Evolutionary conservation across 192 early-diverging fungal genomes (phyloP).

Genomic region (Umbelopsis sp.): DNA sequence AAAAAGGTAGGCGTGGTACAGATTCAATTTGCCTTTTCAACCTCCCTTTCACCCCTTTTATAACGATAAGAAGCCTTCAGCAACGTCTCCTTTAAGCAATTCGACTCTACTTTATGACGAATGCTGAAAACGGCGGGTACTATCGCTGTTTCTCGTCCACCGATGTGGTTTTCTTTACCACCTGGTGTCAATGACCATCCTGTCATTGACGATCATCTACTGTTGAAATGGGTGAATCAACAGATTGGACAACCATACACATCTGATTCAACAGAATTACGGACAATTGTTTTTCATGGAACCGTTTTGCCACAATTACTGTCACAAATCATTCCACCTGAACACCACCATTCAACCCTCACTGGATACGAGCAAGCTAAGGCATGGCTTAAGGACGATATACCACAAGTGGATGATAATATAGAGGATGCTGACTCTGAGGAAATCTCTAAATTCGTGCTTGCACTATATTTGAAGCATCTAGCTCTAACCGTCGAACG

Average conservation of each 20-base stretch:
- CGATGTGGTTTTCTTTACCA: not conserved
- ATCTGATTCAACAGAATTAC: not conserved
- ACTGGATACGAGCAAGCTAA: not conserved
- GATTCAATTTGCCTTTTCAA: conserved; percentile 12
- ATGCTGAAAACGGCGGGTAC: conserved; percentile 19
- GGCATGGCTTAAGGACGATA: not conserved
- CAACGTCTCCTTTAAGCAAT: not conserved
- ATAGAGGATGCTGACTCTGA: not conserved
- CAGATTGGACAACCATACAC: not conserved
- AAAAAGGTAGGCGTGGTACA: conserved; percentile 5
- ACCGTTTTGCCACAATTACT: conserved; percentile 8
- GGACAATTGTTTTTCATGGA: not conserved
- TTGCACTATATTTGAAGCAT: not conserved
- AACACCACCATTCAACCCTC: not conserved
- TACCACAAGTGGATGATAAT: not conserved
- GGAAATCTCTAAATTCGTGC: not conserved
- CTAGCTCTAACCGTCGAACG: not conserved
- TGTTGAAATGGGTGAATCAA: not conserved
- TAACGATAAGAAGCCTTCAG: conserved; percentile 6
- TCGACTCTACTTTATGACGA: conserved; percentile 20
- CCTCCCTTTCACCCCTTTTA: conserved; percentile 13
- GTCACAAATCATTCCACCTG: not conserved
- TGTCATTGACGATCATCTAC: conserved; percentile 11
- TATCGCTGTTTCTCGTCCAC: conserved; percentile 2
- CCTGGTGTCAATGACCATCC: not conserved